phyloP scores from a whole-genome alignment of 2,329 filamentous ascomycete species.

The Pseudogymnoascus sp. region DNA sequence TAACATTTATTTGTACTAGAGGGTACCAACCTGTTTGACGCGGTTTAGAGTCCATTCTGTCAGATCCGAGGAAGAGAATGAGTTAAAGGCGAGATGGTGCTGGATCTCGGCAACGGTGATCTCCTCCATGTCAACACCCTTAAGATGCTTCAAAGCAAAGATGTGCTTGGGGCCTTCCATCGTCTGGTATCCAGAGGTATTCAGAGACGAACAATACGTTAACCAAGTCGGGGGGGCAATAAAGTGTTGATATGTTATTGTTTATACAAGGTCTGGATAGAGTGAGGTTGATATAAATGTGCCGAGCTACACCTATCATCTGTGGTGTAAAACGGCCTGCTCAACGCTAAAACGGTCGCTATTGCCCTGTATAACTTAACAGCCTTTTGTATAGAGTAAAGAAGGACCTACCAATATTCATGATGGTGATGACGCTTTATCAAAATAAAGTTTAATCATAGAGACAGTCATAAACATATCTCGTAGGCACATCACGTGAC shows the following conservation, averaged over 20 bases:
- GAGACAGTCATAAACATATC: no score
- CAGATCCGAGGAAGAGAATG: slow-evolving; percentile 9
- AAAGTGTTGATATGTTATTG: not conserved
- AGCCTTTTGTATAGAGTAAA: not conserved
- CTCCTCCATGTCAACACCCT: slow-evolving; percentile 5
- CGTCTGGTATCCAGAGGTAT: no score
- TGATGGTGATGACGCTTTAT: no score
- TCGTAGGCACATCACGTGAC: not conserved
- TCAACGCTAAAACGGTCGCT: not conserved
- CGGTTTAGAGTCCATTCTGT: not conserved
- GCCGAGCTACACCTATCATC: not conserved
- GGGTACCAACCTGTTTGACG: not conserved
- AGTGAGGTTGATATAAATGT: not conserved
- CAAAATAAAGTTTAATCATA: no score
- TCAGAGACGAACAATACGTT: not conserved
- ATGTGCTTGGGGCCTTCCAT: not conserved
- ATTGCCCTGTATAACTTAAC: not conserved
- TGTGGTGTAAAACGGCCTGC: no score
- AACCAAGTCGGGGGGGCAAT: not conserved
- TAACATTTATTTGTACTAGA: not conserved
- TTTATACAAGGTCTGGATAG: not conserved
- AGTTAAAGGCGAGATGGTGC: not conserved
- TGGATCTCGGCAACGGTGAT: slow-evolving; percentile 6
- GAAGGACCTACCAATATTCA: no score
- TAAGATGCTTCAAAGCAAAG: not conserved